Conservation (phyloP, 352 stramenopile species). For the Pythium dissotocum region DNA sequence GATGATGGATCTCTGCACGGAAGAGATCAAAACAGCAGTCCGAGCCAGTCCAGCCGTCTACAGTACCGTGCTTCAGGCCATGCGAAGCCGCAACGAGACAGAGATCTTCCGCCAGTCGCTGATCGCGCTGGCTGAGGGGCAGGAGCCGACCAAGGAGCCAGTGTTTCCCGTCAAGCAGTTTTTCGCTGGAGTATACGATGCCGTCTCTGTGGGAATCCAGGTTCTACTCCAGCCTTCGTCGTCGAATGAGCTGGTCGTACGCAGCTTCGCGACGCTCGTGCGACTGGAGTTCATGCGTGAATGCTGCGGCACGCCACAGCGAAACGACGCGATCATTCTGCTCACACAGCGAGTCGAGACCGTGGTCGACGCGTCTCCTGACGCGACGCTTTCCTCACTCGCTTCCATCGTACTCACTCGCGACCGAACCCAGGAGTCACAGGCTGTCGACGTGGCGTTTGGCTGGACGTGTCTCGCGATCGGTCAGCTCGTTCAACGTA, state of each 20-base stretch:
- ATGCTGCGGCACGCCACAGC: constrained; percentile 27
- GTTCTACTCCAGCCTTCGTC: constrained; percentile 3
- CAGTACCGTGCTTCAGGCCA: constrained; percentile 1
- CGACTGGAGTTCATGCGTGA: constrained; percentile 57
- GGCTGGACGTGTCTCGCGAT: constrained; percentile 43
- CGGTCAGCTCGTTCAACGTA: constrained; percentile 51
- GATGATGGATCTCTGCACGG: constrained; percentile 1
- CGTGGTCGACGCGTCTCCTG: constrained; percentile 34
- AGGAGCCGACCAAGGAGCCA: neutral
- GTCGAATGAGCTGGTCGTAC: neutral
- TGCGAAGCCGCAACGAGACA: constrained; percentile 2
- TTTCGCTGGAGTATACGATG: constrained; percentile 12
- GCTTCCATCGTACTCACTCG: constrained; percentile 24
- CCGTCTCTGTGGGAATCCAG: constrained; percentile 2
- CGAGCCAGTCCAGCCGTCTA: neutral
- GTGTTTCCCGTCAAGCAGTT: constrained; percentile 1
- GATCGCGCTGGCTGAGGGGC: neutral
- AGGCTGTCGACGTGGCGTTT: constrained; percentile 38
- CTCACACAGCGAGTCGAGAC: constrained; percentile 50
- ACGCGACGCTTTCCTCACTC: constrained; percentile 38
- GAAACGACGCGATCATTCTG: constrained; percentile 39
- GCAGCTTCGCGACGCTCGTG: constrained; percentile 12
- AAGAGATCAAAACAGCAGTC: constrained; percentile 8
- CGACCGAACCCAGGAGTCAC: neutral
- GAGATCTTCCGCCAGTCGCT: constrained; percentile 14